phyloP scores from a whole-genome alignment of 306 rosid genomes.

The Cyamopsis tetragonoloba region DNA sequence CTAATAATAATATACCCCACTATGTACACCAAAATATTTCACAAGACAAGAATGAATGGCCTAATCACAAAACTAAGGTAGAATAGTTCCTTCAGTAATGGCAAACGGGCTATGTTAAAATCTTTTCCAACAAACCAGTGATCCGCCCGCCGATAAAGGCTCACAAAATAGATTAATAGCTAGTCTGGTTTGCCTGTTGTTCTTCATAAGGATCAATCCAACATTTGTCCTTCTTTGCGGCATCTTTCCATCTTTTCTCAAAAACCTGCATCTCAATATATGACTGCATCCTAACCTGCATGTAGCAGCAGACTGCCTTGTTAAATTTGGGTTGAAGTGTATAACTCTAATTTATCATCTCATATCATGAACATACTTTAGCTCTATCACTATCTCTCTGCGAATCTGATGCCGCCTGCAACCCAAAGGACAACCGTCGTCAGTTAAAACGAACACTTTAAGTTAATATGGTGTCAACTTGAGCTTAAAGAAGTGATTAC shows the following conservation, averaged over 20 bases:
- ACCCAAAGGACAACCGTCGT: conserved; percentile 24
- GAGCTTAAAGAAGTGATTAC: background rate
- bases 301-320: background rate
- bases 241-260: conserved; percentile 41
- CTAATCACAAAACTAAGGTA: conserved; percentile 5
- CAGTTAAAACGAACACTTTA: background rate
- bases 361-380: conserved; percentile 26
- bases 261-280: conserved; percentile 45
- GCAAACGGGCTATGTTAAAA: background rate
- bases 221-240: conserved; percentile 43
- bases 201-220: conserved; percentile 55
- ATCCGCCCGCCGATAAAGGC: too few species aligned
- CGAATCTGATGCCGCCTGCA: conserved; percentile 42
- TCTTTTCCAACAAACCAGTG: too few species aligned
- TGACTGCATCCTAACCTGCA: conserved; percentile 55
- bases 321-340: background rate
- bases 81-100: background rate
- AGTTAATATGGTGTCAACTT: background rate
- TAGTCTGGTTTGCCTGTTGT: conserved; percentile 24
- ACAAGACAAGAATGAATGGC: conserved; percentile 19
- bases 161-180: conserved; percentile 6
- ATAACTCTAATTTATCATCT: background rate
- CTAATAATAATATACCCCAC: conserved; percentile 4
- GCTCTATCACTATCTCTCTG: conserved; percentile 42
- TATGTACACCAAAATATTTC: conserved; percentile 27